Evolutionary conservation across 192 early-diverging fungal species (phyloP), one percentile per base, ranked within the genome.

Genomic region (Coemansia sp.): DNA sequence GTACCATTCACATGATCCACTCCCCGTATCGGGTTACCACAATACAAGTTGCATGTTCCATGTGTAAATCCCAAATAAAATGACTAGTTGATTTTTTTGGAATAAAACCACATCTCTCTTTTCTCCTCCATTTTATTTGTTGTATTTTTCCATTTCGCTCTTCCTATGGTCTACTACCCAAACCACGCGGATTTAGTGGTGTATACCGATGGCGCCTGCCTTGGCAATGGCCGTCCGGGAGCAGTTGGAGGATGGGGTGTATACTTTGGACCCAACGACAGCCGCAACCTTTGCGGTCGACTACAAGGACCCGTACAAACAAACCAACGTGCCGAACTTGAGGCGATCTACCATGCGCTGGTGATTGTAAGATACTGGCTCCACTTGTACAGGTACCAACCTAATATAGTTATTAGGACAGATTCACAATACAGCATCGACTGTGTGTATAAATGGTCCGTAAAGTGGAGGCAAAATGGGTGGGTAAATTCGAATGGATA

Each of bases 181-280:
- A 9, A 21, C 46, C 6, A 48, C 17, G 4, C 4, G n/a, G 62
- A 64, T 41, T 37, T 71, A 24, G 69, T 59, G 14, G 21, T 73
- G 3, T 88, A 86, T 72, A 87, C 86, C 2, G 88, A 89, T 62
- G 88, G 88, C 6, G 69, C 82, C 8, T 84, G 86, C 68, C 44
- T 66, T 44, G 37, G 65, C 61, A 89, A 89, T 74, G 89, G 89
- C 16, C 8, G 14, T 3, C 13, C 21, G 13, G 29, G 67, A 7
- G 87, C 87, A 4, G 44, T 64, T 29, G 89, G 84, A 8, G 89
- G 87, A 5, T 60, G 81, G 34, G 87, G 89, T 31, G 84, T 89
- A 11, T 87, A 74, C 50, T 90, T 77, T 57, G 86, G 79, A n/a
- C n/a, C 27, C 7, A 50, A 21, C n/a, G 86, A 88, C 59, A 54